Base-by-base conservation (phyloP, 2,329 filamentous ascomycete genomes). In the Diaporthe caulivora region DNA sequence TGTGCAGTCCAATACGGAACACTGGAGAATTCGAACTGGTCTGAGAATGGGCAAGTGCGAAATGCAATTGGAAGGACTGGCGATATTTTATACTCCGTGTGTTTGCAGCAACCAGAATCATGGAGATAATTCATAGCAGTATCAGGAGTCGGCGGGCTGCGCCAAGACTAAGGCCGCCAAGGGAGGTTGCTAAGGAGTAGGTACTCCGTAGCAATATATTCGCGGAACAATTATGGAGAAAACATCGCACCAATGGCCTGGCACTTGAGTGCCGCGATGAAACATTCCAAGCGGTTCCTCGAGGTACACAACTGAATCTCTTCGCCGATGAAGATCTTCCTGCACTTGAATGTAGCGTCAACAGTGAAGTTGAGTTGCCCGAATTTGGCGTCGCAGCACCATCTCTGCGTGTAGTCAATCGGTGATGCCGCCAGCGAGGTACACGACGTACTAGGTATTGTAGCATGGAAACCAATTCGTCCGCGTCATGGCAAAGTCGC, bases 181-280 rank as follows among this genome's bases (percentile, higher is more conserved):
- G 58, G 40, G 40, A n/a, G 24, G 10, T 31, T 15, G 58, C 40
- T 21, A 47, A 62, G 58, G 58, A 62, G 58, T 21, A 21, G 58
- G 40, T 7, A 31, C 58, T 62, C 58, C 58, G 58, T 62, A n/a
- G 24, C 58, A 62, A 62, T 62, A 62, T 62, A 47, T 62, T 62
- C 40, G 58, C 58, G 58, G 58, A 47, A 62, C 40, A 62, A 62
- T 62, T 47, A 62, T 62, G 58, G 58, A 62, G 58, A 62, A 62
- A 62, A 26, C 58, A 62, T 47, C 26, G 58, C 58, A 62, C 58
- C 58, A 62, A 62, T 62, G 58, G 40, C 18, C 40, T 62, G 24
- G 3, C 58, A 31, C 2, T n/a, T 9, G 2, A 29, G 24, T 17
- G 21, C 37, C 18, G 17, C 57, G 37, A 6, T 2, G 10, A 4